Base-by-base conservation (phyloP, 352 stramenopile species). In the Thalassiosira hispida region DNA sequence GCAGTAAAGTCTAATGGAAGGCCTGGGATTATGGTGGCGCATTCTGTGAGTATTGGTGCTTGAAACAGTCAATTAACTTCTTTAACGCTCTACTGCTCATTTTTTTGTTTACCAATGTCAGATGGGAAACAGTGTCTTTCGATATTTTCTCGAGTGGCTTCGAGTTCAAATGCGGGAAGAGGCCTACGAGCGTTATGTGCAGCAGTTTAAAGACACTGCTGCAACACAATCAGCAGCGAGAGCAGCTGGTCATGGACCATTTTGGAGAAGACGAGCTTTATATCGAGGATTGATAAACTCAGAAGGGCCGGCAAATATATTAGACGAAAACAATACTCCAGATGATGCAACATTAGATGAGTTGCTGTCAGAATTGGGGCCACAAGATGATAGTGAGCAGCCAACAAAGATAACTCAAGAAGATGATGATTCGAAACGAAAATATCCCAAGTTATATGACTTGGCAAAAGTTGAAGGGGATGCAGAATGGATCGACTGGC, bases 81-180 rank as follows among this genome's bases (percentile, higher is more conserved):
- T 53, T 11, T 27, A 7, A 25, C 7, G 7, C 31, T 55, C 29
- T 52, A 33, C 20, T 62, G 16, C 22, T 55, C 20, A 42, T 27
- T 33, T 46, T 57, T 46, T 23, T 25, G 3, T 35, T 27, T 57
- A 25, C 47, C 61, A 31, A 38, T 14, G 16, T 60, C 75, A 81
- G 66, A 92, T 94, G 86, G 89, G 89, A 55, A 94, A 94, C 75
- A 31, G 76, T 25, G 81, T 94, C 8, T 92, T 94, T 85, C 85
- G 87, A 6, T 92, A 92, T 53, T 94, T 94, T 75, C 68, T 92
- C 20, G 81, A 90, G 55, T 94, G 89, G 89, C 60, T 94, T 9
- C 56, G 79, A 46, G 62, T 86, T 23, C 70, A 93, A 87, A 84
- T 93, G 76, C 66, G 74, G 70, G 61, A 92, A 59, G 86, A 93